A percentile compares a stretch with the other conserved stretches of the same genome.
Conservation (phyloP, 352 stramenopile genomes). For the Phytophthora melonis region DNA sequence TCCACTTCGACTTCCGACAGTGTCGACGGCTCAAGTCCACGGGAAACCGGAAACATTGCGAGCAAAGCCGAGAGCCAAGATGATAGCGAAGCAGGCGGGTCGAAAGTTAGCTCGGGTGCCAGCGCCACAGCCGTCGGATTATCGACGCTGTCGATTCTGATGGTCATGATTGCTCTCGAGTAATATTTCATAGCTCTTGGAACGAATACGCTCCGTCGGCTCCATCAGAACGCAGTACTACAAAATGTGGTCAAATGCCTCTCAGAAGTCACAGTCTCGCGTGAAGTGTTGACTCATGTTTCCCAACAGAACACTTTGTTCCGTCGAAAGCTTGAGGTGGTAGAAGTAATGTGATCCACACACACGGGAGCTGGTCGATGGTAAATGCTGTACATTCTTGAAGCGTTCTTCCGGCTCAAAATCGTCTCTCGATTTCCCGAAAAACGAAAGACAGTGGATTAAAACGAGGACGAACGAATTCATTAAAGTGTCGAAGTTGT, state of each 20-base stretch:
- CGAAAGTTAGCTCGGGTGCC: not conserved
- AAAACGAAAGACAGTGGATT: too few relatives aligned
- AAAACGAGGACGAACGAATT: not conserved
- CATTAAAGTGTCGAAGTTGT: not conserved
- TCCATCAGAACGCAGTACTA: too few relatives aligned
- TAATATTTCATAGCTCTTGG: too few relatives aligned
- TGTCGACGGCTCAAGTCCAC: not conserved
- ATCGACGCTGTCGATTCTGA: not conserved
- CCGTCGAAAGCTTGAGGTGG: too few relatives aligned
- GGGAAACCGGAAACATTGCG: not conserved
- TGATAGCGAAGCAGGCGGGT: not conserved
- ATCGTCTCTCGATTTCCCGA: too few relatives aligned
- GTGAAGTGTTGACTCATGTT: too few relatives aligned
- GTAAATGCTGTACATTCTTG: too few relatives aligned
- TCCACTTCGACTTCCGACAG: constrained; percentile 1
- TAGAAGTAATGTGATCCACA: not conserved
- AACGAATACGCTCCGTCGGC: not conserved
- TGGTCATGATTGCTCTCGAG: not conserved
- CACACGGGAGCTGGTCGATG: too few relatives aligned
- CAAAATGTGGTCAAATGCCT: too few relatives aligned
- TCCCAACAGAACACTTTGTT: too few relatives aligned
- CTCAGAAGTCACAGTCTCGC: too few relatives aligned
- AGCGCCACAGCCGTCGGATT: not conserved
- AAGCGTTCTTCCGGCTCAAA: too few relatives aligned
- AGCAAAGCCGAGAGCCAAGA: not conserved